Evolutionary conservation across 108 stramenopile genomes (phyloP), one percentile per base, ranked within the genome.

Genomic region (Epipyxis sp.): DNA sequence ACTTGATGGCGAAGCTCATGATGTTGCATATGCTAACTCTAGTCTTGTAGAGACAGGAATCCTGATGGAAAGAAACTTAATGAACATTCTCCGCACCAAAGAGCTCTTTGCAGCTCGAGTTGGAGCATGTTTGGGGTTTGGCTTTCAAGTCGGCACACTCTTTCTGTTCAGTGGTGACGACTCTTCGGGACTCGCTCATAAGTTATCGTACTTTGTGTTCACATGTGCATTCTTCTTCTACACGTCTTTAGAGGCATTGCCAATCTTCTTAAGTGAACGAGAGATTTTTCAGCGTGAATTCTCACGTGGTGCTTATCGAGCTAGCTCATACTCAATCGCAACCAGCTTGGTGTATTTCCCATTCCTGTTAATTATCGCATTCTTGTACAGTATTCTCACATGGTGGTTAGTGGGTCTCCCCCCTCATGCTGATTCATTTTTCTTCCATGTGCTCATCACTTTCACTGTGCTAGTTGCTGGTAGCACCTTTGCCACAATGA

Each of bases 221-320:
- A n/a, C n/a, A n/a, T n/a, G n/a, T n/a, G n/a, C n/a, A n/a, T n/a
- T n/a, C n/a, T n/a, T n/a, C 59, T 69, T 80, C 1, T 80, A 79
- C 79, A 80, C 77, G n/a, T 78, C 77, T 1, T 69, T 80, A 34
- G 79, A 80, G 79, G 79, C 79, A 42, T 37, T 80, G 13, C 79
- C 79, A 42, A 80, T 80, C 59, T 80, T 80, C 79, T 42, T 80
- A 41, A 77, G 79, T 34, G 79, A 80, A 69, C 77, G 79, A 6
- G 40, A 39, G 40, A 78, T 80, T 1, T 80, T 78, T 71, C 69
- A 69, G 6, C 77, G 79, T 10, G 79, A 80, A 68, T 42, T 79
- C 37, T 72, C 78, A 77, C 61, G 79, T 3, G 79, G 79, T 25
- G 79, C 79, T 39, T 80, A 80, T 78, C 79, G 79, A 35, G 25